phyloP scores from a whole-genome alignment of 345 rosid genomes.

The Moricandia moricandioides region DNA sequence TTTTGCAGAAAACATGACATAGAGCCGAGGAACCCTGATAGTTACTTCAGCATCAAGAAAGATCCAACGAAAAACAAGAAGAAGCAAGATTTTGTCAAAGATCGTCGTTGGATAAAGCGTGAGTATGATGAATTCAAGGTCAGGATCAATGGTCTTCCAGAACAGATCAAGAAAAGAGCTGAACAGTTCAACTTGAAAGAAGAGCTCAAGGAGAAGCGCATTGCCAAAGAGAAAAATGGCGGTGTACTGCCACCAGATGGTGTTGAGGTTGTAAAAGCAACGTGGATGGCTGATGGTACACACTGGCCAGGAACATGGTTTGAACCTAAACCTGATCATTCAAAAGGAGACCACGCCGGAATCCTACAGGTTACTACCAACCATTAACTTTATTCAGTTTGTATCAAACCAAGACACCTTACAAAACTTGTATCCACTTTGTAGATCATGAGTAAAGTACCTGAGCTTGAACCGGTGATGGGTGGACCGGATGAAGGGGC shows the following conservation, averaged over 20 bases:
- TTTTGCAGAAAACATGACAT: constrained; percentile 92
- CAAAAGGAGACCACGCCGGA: constrained; percentile 91
- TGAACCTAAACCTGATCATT: constrained; percentile 56
- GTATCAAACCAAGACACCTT: background rate
- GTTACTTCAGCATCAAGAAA: constrained; percentile 66
- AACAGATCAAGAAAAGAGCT: constrained; percentile 61
- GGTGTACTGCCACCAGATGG: constrained; percentile 52
- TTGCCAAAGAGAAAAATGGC: constrained; percentile 57
- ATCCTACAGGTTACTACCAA: constrained; percentile 48
- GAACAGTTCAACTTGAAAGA: constrained; percentile 64
- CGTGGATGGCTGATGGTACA: constrained; percentile 99
- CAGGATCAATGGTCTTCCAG: constrained; percentile 83
- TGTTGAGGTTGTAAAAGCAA: constrained; percentile 52
- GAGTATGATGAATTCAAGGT: constrained; percentile 96
- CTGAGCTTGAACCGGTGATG: constrained; percentile 66
- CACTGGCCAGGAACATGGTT: constrained; percentile 98
- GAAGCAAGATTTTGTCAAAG: constrained; percentile 81
- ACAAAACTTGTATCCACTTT: constrained; percentile 10
- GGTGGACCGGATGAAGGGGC: constrained; percentile 63
- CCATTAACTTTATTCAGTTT: background rate
- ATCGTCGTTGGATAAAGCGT: constrained; percentile 92
- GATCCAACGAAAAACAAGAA: constrained; percentile 89
- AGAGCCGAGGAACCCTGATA: constrained; percentile 91
- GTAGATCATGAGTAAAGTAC: constrained; percentile 79
- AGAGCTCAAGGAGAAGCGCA: constrained; percentile 52